phyloP scores from a whole-genome alignment of 2,329 filamentous ascomycete species.

The Microsporum audouinii region DNA sequence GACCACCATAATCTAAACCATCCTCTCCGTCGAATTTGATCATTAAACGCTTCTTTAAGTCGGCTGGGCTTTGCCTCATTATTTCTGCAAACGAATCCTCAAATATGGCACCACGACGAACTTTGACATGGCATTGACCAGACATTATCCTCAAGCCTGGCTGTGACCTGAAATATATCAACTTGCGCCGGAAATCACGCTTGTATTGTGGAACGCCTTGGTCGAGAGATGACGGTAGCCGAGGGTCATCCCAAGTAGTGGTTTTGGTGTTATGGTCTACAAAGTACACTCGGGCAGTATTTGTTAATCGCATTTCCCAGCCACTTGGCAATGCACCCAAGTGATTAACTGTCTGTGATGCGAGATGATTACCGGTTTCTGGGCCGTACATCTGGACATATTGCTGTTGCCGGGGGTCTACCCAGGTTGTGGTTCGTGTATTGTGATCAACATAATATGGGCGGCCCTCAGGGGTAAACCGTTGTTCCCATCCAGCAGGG shows the following conservation, averaged over 20 bases:
- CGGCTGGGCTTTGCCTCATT: conserved; percentile 86
- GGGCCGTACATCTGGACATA: conserved; percentile 98
- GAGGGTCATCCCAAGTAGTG: conserved; percentile 96
- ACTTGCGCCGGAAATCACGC: conserved; percentile 92
- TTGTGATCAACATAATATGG: conserved; percentile 98
- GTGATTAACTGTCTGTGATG: conserved; percentile 88
- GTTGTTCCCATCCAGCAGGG: conserved; percentile 90
- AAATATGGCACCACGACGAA: conserved; percentile 91
- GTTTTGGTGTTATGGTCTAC: conserved; percentile 99
- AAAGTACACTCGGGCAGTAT: conserved; percentile 95
- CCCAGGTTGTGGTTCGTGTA: conserved; percentile 95
- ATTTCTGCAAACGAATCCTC: conserved; percentile 99
- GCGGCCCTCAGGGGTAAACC: conserved; percentile 86
- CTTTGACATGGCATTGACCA: conserved; percentile 96
- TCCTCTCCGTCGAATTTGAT: conserved; percentile 99
- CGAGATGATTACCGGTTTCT: conserved; percentile 57
- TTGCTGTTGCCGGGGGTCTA: conserved; percentile 90
- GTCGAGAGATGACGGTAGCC: conserved; percentile 86
- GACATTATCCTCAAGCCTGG: conserved; percentile 89
- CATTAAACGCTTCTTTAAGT: conserved; percentile 97
- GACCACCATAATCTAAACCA: conserved; percentile 91
- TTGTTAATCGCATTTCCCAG: conserved; percentile 99
- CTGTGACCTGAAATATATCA: conserved; percentile 98
- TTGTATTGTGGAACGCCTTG: conserved; percentile 99
- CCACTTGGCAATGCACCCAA: conserved; percentile 89